Evolutionary conservation across 2,329 filamentous ascomycete genomes (phyloP).

Genomic region (Sordariomycetes sp.): DNA sequence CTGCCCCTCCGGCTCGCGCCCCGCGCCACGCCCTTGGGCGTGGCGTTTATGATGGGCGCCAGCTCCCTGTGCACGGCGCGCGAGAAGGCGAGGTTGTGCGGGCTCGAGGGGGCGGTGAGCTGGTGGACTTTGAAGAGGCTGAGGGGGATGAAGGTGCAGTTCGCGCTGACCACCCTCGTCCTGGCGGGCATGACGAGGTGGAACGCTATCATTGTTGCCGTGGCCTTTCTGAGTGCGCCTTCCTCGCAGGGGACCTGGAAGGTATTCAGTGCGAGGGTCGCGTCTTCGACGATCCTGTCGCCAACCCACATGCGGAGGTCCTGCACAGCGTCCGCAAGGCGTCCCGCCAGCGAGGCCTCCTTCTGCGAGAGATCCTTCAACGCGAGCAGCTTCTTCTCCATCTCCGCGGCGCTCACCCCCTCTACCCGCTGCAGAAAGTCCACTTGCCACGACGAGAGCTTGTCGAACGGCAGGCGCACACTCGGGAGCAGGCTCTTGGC

Average conservation of each 20-base stretch:
- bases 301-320: conserved; percentile 28
- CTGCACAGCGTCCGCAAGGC: conserved; percentile 31
- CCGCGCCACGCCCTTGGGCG: background rate
- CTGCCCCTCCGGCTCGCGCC: background rate
- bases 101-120: conserved; percentile 42
- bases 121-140: conserved; percentile 58
- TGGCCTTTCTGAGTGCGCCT: background rate
- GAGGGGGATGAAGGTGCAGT: conserved; percentile 49
- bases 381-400: conserved; percentile 24
- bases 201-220: conserved; percentile 36
- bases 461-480: conserved; percentile 38
- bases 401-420: conserved; percentile 25
- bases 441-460: conserved; percentile 43
- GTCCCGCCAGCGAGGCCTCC: conserved; percentile 31
- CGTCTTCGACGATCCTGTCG: conserved; percentile 33
- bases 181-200: conserved; percentile 53
- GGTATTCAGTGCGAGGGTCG: conserved; percentile 29
- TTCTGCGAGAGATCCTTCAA: conserved; percentile 23
- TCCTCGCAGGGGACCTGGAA: conserved; percentile 28
- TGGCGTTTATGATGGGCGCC: conserved; percentile 30
- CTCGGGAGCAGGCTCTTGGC: conserved; percentile 51
- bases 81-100: conserved; percentile 48
- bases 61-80: conserved; percentile 52
- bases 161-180: conserved; percentile 34
- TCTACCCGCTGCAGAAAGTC: conserved; percentile 42